A percentile compares a stretch with the other conserved stretches of the same genome.
Conservation (phyloP, 202 grass and related monocot genomes). For the Eragrostis tef region DNA sequence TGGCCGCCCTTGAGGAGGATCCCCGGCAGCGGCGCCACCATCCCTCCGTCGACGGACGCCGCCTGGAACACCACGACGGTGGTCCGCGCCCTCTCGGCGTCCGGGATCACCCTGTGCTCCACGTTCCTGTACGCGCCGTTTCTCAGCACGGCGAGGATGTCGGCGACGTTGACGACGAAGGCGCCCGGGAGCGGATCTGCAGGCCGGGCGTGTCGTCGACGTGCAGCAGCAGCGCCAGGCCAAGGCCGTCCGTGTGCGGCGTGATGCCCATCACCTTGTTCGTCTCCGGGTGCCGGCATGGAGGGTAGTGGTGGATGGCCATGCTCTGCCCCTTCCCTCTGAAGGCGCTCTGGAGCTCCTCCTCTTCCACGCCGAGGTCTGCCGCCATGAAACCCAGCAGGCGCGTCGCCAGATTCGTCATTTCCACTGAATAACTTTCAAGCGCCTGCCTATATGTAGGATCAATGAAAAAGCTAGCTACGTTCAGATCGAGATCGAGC, state of each 20-base stretch:
- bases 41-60: background rate
- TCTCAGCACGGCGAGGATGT: constrained; percentile 49
- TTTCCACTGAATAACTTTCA: too few species aligned
- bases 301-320: constrained; percentile 55
- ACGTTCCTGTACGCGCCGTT: constrained; percentile 24
- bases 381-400: constrained; percentile 49
- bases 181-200: constrained; percentile 51
- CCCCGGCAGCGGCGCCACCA: constrained; percentile 1
- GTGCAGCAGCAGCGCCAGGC: constrained; percentile 54
- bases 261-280: constrained; percentile 51
- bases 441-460: too few species aligned
- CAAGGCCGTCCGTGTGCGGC: constrained; percentile 55
- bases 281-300: constrained; percentile 43
- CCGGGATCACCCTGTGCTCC: background rate
- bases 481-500: too few species aligned
- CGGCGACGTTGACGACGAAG: constrained; percentile 58
- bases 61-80: constrained; percentile 13
- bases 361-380: background rate
- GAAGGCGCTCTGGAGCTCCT: constrained; percentile 17
- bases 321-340: constrained; percentile 47
- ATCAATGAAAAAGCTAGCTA: too few species aligned
- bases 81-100: background rate
- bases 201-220: constrained; percentile 57
- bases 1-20: background rate
- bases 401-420: too few species aligned